Evolutionary conservation across 106 monocot species (phyloP).

Genomic region (Hemerocallis citrina): DNA sequence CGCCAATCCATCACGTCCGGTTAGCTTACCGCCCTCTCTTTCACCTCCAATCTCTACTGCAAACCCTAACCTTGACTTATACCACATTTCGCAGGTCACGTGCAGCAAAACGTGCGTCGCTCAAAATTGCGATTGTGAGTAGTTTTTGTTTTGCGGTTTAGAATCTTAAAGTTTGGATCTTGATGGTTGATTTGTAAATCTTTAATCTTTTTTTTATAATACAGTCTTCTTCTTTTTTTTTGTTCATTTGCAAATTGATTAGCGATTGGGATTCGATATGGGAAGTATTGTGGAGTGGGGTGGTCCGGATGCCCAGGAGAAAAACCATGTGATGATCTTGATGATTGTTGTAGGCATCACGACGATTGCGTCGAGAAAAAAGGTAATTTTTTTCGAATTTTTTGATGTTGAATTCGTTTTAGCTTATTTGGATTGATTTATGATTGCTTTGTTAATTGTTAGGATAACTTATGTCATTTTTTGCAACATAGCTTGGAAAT

Average conservation of each 20-base stretch:
- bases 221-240: neutral
- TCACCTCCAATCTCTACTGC: no score
- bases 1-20: no score
- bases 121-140: slow-evolving; percentile 59
- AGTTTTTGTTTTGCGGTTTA: neutral
- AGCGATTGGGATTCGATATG: slow-evolving; percentile 81
- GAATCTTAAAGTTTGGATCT: neutral
- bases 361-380: slow-evolving; percentile 78
- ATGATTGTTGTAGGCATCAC: slow-evolving; percentile 77
- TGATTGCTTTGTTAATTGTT: no score
- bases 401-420: neutral
- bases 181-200: neutral
- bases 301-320: slow-evolving; percentile 87
- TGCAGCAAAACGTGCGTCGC: slow-evolving; percentile 82
- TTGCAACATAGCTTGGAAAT: no score
- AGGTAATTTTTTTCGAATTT: slow-evolving; percentile 27
- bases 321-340: slow-evolving; percentile 94
- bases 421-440: no score
- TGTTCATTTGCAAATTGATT: neutral
- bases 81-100: slow-evolving; percentile 24
- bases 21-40: no score
- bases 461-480: no score
- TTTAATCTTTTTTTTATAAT: neutral
- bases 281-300: slow-evolving; percentile 84
- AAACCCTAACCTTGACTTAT: no score